phyloP scores from a whole-genome alignment of 768 basidiomycete species.

The Termitomyces sp. region DNA sequence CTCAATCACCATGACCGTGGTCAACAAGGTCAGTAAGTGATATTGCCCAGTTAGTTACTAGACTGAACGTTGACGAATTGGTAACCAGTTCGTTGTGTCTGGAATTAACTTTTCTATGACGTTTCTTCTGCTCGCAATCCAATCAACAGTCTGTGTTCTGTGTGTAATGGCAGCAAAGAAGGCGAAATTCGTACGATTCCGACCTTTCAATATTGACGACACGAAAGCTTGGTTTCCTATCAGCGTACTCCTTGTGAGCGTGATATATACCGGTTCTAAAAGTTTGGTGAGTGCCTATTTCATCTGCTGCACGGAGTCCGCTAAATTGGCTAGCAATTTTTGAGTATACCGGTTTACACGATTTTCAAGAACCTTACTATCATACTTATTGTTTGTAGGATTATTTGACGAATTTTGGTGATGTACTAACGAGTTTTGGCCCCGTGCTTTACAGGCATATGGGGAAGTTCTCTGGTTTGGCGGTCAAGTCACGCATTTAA shows the following conservation, averaged over 20 bases:
- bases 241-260: slow-evolving; percentile 83
- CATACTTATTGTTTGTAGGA: slow-evolving; percentile 79
- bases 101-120: slow-evolving; percentile 95
- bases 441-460: slow-evolving; percentile 60
- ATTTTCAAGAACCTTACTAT: slow-evolving; percentile 99
- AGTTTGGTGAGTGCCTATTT: slow-evolving; percentile 65
- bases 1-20: slow-evolving; percentile 93
- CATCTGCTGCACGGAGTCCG: slow-evolving; percentile 8
- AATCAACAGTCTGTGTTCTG: slow-evolving; percentile 79
- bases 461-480: slow-evolving; percentile 98
- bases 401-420: not conserved
- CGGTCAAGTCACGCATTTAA: slow-evolving; percentile 80
- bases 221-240: slow-evolving; percentile 95
- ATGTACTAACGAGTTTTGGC: slow-evolving; percentile 1
- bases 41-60: not conserved
- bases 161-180: slow-evolving; percentile 76
- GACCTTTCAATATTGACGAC: slow-evolving; percentile 76
- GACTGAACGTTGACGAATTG: not conserved
- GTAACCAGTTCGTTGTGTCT: slow-evolving; percentile 91
- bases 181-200: slow-evolving; percentile 75
- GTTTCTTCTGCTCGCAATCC: slow-evolving; percentile 88
- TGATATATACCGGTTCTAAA: slow-evolving; percentile 98
- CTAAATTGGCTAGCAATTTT: slow-evolving; percentile 70
- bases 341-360: slow-evolving; percentile 96
- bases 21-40: slow-evolving; percentile 74